Conservation (phyloP, 148 eudicot genomes). For the Gaultheria prostrata region DNA sequence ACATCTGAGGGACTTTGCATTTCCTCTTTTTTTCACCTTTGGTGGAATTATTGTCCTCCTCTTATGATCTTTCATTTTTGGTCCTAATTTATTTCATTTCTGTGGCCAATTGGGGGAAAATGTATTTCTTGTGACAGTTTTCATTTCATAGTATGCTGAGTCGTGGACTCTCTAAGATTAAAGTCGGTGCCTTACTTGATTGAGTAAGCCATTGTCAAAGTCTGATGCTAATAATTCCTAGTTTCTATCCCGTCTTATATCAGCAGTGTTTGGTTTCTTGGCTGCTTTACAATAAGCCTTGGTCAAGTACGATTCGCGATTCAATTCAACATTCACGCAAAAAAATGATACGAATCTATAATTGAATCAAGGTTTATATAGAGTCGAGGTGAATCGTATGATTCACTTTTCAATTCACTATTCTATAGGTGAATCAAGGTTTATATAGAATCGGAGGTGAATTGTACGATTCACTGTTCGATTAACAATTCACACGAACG, state of each 20-base stretch:
- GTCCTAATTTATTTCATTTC: background rate
- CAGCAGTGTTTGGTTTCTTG: conserved; percentile 1
- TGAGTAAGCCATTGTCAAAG: background rate
- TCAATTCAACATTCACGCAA: too few relatives aligned
- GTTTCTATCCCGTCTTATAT: background rate
- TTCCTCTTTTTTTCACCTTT: background rate
- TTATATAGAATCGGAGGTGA: too few relatives aligned
- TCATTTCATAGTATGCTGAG: background rate
- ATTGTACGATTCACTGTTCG: too few relatives aligned
- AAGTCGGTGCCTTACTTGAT: background rate
- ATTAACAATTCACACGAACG: too few relatives aligned
- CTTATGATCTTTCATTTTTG: background rate
- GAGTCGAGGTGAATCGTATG: too few relatives aligned
- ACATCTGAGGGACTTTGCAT: background rate
- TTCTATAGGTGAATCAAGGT: too few relatives aligned
- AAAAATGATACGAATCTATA: too few relatives aligned
- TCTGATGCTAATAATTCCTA: background rate
- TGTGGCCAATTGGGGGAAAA: background rate
- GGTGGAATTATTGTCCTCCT: background rate
- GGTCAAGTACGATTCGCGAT: background rate
- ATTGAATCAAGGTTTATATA: too few relatives aligned
- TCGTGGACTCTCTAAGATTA: background rate
- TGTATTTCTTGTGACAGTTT: background rate
- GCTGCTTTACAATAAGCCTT: background rate
- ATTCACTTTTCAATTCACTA: too few relatives aligned